A percentile compares a stretch with the other conserved stretches of the same genome.
Evolutionary conservation across 2,329 filamentous ascomycete genomes (phyloP).

Genomic region (Penicillium sclerotigenum): DNA sequence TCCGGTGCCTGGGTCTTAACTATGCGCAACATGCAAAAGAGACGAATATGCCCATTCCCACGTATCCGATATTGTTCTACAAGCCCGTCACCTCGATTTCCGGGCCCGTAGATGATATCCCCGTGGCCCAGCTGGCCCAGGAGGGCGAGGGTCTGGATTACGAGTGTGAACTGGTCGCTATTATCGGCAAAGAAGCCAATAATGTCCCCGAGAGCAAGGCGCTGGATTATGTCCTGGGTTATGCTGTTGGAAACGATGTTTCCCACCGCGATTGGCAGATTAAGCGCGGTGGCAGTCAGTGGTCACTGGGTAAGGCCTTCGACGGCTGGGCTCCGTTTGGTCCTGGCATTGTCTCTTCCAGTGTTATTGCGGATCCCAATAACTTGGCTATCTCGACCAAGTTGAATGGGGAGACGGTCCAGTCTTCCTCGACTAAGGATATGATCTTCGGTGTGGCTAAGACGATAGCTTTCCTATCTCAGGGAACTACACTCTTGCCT

Average conservation of each 20-base stretch:
- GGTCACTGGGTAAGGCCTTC: constrained; percentile 70
- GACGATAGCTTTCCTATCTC: constrained; percentile 48
- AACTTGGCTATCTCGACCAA: constrained; percentile 44
- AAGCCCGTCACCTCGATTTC: constrained; percentile 66
- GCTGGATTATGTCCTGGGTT: constrained; percentile 70
- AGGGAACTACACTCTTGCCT: constrained; percentile 41
- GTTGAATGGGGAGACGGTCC: constrained; percentile 50
- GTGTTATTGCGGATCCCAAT: constrained; percentile 46
- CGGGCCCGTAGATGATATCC: constrained; percentile 64
- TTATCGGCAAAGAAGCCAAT: constrained; percentile 66
- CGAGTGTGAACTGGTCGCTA: constrained; percentile 72
- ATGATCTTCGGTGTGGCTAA: constrained; percentile 49
- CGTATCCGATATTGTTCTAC: constrained; percentile 71
- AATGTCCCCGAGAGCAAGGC: constrained; percentile 65
- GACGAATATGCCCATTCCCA: constrained; percentile 65
- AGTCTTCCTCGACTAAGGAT: constrained; percentile 50
- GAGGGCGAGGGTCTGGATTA: constrained; percentile 68
- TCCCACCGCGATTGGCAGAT: constrained; percentile 76
- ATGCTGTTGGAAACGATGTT: constrained; percentile 74
- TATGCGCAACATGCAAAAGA: constrained; percentile 70
- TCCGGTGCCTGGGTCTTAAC: constrained; percentile 68
- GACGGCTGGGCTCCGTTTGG: constrained; percentile 73
- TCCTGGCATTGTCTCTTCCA: constrained; percentile 63
- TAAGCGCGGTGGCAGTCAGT: constrained; percentile 65
- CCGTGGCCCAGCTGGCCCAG: constrained; percentile 64